phyloP scores from a whole-genome alignment of 495 filamentous ascomycete species.

The Neurospora sp. region DNA sequence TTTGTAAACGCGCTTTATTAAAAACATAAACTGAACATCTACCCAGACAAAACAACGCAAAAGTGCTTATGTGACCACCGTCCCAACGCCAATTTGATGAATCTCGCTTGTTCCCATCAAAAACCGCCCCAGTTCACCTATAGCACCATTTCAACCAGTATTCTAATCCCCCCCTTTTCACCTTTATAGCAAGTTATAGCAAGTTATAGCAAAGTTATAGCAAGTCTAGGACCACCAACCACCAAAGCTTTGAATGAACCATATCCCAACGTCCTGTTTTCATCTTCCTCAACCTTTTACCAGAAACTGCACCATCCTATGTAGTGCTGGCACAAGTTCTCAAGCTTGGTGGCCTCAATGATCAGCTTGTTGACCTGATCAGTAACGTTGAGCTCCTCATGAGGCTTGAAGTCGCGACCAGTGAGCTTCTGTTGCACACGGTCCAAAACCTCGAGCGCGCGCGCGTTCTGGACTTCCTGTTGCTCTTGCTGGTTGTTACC shows the following conservation, averaged over 20 bases:
- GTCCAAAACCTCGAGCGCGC: constrained; percentile 83
- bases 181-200: neutral
- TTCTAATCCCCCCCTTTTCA: neutral
- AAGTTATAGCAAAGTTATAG: neutral
- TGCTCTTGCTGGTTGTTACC: constrained; percentile 30
- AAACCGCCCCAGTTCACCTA: neutral
- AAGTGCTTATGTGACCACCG: neutral
- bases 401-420: constrained; percentile 52
- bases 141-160: neutral
- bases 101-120: neutral
- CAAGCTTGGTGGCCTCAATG: constrained; percentile 87
- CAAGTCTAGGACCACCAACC: neutral
- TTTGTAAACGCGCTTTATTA: neutral
- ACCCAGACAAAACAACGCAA: neutral
- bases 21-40: neutral
- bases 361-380: constrained; percentile 90
- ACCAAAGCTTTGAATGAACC: neutral
- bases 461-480: constrained; percentile 80
- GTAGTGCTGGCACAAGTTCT: constrained; percentile 98
- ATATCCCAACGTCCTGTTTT: neutral
- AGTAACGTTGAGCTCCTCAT: constrained; percentile 75
- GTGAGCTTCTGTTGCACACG: constrained; percentile 93
- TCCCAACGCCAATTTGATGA: neutral
- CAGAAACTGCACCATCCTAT: constrained; percentile 97
- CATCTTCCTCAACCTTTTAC: constrained; percentile 28